Evolutionary conservation across 2,329 filamentous ascomycete genomes (phyloP).

Genomic region (Trichoderma atrobrunneum): DNA sequence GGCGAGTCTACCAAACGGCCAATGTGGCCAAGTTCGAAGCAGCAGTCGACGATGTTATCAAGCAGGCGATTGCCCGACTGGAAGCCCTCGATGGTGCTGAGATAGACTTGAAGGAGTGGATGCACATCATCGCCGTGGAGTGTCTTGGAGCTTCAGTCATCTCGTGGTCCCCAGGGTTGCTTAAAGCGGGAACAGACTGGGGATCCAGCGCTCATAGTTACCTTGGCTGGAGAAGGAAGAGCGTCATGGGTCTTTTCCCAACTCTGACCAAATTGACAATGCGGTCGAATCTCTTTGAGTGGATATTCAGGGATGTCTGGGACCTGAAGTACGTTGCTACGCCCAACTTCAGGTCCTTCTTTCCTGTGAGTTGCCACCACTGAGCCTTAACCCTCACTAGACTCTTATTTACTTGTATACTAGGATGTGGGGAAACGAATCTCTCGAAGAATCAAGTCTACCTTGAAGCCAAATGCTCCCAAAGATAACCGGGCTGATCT

Average conservation of each 20-base stretch:
- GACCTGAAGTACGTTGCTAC: slow-evolving; percentile 45
- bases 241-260: slow-evolving; percentile 51
- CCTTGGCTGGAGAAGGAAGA: slow-evolving; percentile 50
- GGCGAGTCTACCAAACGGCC: slow-evolving; percentile 45
- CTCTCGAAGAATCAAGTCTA: slow-evolving; percentile 34
- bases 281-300: slow-evolving; percentile 35
- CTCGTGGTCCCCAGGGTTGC: slow-evolving; percentile 51
- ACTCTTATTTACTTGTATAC: not conserved
- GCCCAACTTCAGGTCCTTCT: slow-evolving; percentile 46
- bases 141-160: slow-evolving; percentile 49
- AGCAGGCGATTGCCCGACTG: slow-evolving; percentile 36
- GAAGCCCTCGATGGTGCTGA: slow-evolving; percentile 36
- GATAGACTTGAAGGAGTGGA: slow-evolving; percentile 53
- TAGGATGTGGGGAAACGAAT: slow-evolving; percentile 38
- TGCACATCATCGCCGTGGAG: slow-evolving; percentile 55
- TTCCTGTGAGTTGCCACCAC: slow-evolving; percentile 40
- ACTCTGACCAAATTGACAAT: slow-evolving; percentile 39
- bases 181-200: slow-evolving; percentile 44
- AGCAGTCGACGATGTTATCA: slow-evolving; percentile 42
- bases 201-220: slow-evolving; percentile 49
- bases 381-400: not conserved
- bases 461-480: slow-evolving; percentile 28
- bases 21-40: slow-evolving; percentile 43
- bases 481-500: slow-evolving; percentile 41
- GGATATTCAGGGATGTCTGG: slow-evolving; percentile 44